A percentile compares a stretch with the other conserved stretches of the same genome.
phyloP scores from a whole-genome alignment of 2,329 filamentous ascomycete species.

The Davidsoniella eucalypti region DNA sequence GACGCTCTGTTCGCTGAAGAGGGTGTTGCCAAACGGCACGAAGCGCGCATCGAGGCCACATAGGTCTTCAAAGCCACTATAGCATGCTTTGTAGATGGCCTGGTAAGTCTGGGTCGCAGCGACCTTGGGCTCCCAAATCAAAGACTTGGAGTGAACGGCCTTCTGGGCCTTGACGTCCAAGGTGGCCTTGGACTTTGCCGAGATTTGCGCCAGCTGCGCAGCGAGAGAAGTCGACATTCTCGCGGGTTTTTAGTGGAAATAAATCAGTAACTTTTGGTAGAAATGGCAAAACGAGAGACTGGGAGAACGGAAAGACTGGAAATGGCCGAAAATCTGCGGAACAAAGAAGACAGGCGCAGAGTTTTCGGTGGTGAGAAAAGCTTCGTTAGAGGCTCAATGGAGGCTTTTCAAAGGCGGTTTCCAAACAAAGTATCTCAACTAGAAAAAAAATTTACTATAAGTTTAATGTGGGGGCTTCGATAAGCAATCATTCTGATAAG shows the following conservation, averaged over 20 bases:
- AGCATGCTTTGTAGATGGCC: slow-evolving; percentile 70
- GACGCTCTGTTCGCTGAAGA: slow-evolving; percentile 92
- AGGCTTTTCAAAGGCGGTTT: background rate
- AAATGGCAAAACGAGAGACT: background rate
- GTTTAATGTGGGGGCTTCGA: slow-evolving; percentile 9
- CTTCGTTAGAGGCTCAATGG: background rate
- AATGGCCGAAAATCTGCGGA: background rate
- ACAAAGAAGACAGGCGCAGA: background rate
- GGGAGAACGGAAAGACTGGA: background rate
- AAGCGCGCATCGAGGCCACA: slow-evolving; percentile 77
- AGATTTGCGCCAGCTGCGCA: slow-evolving; percentile 85
- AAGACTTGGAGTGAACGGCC: slow-evolving; percentile 77
- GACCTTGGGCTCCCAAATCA: slow-evolving; percentile 78
- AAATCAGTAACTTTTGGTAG: slow-evolving; percentile 1
- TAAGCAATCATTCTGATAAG: slow-evolving; percentile 9
- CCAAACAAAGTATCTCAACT: background rate
- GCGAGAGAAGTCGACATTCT: slow-evolving; percentile 73
- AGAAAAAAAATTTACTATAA: slow-evolving; percentile 6
- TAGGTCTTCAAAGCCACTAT: slow-evolving; percentile 79
- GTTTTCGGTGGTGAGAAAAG: background rate
- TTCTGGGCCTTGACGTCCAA: slow-evolving; percentile 89
- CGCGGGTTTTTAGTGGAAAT: background rate
- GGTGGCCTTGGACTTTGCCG: slow-evolving; percentile 74
- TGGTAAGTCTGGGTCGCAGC: slow-evolving; percentile 83
- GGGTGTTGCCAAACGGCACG: slow-evolving; percentile 50